Evolutionary conservation across 1,139 yeast species (phyloP).

Genomic region (Hyphopichia pseudoburtonii): DNA sequence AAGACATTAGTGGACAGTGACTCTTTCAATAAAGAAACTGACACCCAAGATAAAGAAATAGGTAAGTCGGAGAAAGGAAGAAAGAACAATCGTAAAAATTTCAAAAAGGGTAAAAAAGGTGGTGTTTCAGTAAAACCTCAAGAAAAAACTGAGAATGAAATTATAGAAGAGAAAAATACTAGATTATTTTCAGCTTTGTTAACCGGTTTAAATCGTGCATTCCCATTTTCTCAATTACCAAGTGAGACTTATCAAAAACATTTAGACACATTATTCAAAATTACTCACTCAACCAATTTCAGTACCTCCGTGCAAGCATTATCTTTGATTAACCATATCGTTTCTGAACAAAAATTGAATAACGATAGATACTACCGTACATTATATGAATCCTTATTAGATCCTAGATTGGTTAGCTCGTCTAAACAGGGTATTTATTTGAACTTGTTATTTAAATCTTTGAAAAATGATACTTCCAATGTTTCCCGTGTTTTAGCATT

Average conservation of each 20-base stretch:
- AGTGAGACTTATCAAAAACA: slow-evolving; percentile 72
- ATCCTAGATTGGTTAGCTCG: slow-evolving; percentile 76
- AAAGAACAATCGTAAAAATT: slow-evolving; percentile 52
- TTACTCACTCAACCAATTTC: slow-evolving; percentile 92
- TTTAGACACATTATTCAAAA: slow-evolving; percentile 78
- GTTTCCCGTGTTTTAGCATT: slow-evolving; percentile 77
- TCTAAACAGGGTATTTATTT: slow-evolving; percentile 89
- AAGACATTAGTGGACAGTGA: slow-evolving; percentile 74
- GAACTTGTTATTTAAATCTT: slow-evolving; percentile 79
- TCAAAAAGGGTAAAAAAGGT: slow-evolving; percentile 65
- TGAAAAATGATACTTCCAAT: slow-evolving; percentile 65
- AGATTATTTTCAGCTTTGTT: slow-evolving; percentile 86
- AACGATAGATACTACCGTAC: slow-evolving; percentile 84
- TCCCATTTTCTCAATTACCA: slow-evolving; percentile 84
- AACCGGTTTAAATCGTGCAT: slow-evolving; percentile 95
- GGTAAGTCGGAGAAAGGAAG: slow-evolving; percentile 50
- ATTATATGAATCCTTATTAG: slow-evolving; percentile 84
- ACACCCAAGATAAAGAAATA: slow-evolving; percentile 37
- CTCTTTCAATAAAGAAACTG: slow-evolving; percentile 31
- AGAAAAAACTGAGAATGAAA: slow-evolving; percentile 66
- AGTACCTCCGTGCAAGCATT: slow-evolving; percentile 94
- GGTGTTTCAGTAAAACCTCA: slow-evolving; percentile 71
- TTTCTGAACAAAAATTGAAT: slow-evolving; percentile 53
- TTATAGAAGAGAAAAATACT: slow-evolving; percentile 80
- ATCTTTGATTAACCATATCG: slow-evolving; percentile 77